Evolutionary conservation across 345 rosid genomes (phyloP).

Genomic region (Isatis tinctoria): DNA sequence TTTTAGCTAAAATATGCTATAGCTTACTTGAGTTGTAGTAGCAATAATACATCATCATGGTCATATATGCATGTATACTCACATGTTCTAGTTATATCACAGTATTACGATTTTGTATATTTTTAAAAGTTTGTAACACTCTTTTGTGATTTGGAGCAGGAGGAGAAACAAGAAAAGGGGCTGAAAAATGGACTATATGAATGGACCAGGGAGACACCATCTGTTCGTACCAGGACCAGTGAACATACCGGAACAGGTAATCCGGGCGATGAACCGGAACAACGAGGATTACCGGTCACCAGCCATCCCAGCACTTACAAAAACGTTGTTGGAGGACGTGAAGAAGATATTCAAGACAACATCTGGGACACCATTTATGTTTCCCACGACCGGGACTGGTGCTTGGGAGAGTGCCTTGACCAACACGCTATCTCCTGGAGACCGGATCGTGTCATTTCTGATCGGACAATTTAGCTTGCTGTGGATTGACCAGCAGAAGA

Average conservation of each 20-base stretch:
- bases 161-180: neutral
- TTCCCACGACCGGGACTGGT: slow-evolving; percentile 99
- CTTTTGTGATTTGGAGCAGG: neutral
- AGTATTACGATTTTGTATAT: neutral
- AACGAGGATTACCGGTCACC: slow-evolving; percentile 99
- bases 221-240: slow-evolving; percentile 99
- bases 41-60: neutral
- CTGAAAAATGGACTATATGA: slow-evolving; percentile 70
- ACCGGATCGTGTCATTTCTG: slow-evolving; percentile 79
- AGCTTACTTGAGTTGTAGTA: neutral
- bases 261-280: slow-evolving; percentile 97
- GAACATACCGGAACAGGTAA: slow-evolving; percentile 87
- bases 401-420: slow-evolving; percentile 99
- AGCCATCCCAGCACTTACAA: slow-evolving; percentile 85
- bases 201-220: slow-evolving; percentile 95
- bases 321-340: slow-evolving; percentile 79
- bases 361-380: slow-evolving; percentile 76
- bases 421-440: slow-evolving; percentile 95
- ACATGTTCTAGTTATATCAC: neutral
- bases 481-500: slow-evolving; percentile 98
- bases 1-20: neutral
- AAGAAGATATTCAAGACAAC: slow-evolving; percentile 94
- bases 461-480: slow-evolving; percentile 97
- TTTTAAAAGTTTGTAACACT: neutral
- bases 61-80: neutral